These are phyloP conservation scores for Sporothrix luriei DNA, from an alignment of 2,329 filamentous ascomycete species.

Conservation along the genomic window DNA sequence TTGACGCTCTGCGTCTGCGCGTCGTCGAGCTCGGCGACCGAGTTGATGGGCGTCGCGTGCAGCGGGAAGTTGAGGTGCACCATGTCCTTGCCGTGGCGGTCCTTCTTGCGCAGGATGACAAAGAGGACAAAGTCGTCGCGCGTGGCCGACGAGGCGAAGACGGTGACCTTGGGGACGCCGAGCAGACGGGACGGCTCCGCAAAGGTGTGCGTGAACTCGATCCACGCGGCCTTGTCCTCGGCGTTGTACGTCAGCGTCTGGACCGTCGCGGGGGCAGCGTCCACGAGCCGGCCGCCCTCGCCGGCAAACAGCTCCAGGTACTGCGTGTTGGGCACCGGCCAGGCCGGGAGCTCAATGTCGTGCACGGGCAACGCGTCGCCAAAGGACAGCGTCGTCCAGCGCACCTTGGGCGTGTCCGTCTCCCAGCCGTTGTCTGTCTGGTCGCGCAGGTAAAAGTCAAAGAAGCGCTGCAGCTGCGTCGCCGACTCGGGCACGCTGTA, in stretches of 20 bases:
- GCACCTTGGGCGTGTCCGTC: conserved; percentile 9
- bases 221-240: not conserved
- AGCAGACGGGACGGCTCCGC: not conserved
- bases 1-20: conserved; percentile 13
- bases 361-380: not conserved
- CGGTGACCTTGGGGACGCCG: conserved; percentile 1
- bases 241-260: not conserved
- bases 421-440: not conserved
- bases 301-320: conserved; percentile 5
- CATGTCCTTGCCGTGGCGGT: conserved; percentile 12
- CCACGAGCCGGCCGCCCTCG: not conserved
- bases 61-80: conserved; percentile 10
- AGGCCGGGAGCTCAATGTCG: conserved; percentile 4
- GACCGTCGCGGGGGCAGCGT: not conserved
- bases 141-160: not conserved
- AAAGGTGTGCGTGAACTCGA: conserved; percentile 10
- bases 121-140: conserved; percentile 15
- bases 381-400: not conserved
- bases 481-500: conserved; percentile 8
- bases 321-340: conserved; percentile 2
- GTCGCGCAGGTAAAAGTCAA: not conserved
- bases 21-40: not conserved
- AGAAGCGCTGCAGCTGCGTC: not conserved
- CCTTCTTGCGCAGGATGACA: conserved; percentile 1
- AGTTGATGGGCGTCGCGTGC: conserved; percentile 2